These are phyloP conservation scores for Chaetomiaceae sp. DNA, from an alignment of 2,329 filamentous ascomycete species.

Conservation along the genomic window DNA sequence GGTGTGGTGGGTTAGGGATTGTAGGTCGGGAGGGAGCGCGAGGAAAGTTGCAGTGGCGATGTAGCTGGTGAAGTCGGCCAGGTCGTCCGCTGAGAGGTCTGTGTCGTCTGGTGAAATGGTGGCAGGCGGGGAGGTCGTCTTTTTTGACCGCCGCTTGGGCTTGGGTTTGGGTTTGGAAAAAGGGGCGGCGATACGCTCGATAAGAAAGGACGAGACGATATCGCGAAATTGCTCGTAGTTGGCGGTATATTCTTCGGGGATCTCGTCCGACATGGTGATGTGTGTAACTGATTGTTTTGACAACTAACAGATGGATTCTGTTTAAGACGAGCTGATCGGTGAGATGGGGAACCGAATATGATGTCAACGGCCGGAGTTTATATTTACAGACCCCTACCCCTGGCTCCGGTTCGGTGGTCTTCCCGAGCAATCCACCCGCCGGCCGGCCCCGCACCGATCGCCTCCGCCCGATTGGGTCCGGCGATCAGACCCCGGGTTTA, in stretches of 20 bases:
- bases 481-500: background rate
- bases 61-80: conserved; percentile 72
- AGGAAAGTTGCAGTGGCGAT: conserved; percentile 66
- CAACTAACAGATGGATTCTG: too few relatives aligned
- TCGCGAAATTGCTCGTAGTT: conserved; percentile 71
- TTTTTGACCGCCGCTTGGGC: conserved; percentile 33
- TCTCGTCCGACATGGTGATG: conserved; percentile 9
- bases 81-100: conserved; percentile 13
- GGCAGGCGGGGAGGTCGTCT: background rate
- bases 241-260: conserved; percentile 22
- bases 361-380: too few relatives aligned
- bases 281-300: background rate
- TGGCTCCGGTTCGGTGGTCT: background rate
- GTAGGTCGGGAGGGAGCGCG: conserved; percentile 57
- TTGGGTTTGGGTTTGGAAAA: conserved; percentile 44
- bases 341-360: background rate
- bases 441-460: background rate
- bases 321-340: too few relatives aligned
- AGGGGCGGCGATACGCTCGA: conserved; percentile 52
- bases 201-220: conserved; percentile 64
- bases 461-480: conserved; percentile 5
- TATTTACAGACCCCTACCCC: background rate
- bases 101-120: background rate
- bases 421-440: background rate
- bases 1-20: conserved; percentile 55